Base-by-base conservation (phyloP, 176 grass and related monocot species). In the Carex scoparia region DNA sequence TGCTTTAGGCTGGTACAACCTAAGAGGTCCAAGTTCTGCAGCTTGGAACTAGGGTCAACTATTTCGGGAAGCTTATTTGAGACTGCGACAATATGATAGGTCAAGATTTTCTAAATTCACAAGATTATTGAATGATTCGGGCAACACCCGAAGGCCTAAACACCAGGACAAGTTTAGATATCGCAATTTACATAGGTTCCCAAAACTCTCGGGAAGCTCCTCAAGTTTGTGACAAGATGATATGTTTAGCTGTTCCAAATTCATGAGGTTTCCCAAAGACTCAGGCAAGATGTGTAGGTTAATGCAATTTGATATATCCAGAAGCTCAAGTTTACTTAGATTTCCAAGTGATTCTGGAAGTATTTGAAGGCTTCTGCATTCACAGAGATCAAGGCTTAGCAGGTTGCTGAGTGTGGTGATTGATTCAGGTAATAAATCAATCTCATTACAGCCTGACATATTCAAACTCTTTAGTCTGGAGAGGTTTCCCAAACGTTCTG, bases 21-120 rank as follows among this genome's bases (percentile, higher is more conserved):
- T 84, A 33, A 84, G 40, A 84, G 35, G 40, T 84, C 38, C 65
- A 84, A 69, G 10, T 65, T 84, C 46, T 69, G 35, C 23, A 69
- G 81, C 44, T 69, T 84, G 44, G 6, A 15, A 51, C 53, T 65
- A 40, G 15, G 32, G 40, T 54, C 59, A 54, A 54, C 44, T 37
- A 53, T 15, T 53, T 69, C 10, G 11, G 81, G 81, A 61, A 84
- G 81, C n/a, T 84, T 28, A n/a, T 23, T 42, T 84, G 27, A 84
- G 57, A 44, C 81, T 67, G 42, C 46, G 19, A 67, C 81, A 84
- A 84, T 56, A 31, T 42, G 81, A 84, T 69, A 84, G 31, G 61
- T 69, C 53, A 70, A 84, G 82, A 37, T 69, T 51, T 40, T 84
- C 46, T 61, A 84, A 58, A 37, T 75, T 85, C 12, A 30, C 31